Base-by-base conservation (phyloP, 106 monocot species). In the Triglochin maritima region DNA sequence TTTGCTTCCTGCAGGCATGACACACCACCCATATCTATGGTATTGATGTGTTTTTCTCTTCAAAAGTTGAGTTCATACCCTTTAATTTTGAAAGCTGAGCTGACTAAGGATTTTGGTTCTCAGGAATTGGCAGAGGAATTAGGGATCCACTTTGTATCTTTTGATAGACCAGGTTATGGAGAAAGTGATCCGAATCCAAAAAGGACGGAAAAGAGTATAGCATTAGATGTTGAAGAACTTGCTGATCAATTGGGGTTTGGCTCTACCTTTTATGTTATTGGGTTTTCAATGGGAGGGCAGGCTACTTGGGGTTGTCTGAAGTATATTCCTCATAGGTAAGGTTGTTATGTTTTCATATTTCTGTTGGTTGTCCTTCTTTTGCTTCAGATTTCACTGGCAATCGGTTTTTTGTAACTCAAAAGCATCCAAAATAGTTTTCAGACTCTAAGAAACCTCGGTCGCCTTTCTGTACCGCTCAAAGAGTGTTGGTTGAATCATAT, bases 201-300 rank as follows among this genome's bases (percentile, higher is more conserved):
- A 51, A 78, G 71, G 77, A 74, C 80, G 0, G 81, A 57, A 7
- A 79, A 79, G 17, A 81, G 85, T 50, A 92, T 72, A 42, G 80
- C 84, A n/a, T 59, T 83, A 8, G 92, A 92, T 81, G 82, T 92
- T 56, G 81, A 85, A 75, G 85, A 87, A 68, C 82, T 92, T 57
- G 92, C 92, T 7, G 85, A 85, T 46, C 62, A 74, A 55, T 72
- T 85, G 68, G 69, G 75, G 45, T 65, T 87, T 5, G 82, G 82
- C 41, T 65, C 87, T 10, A 87, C 72, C 58, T 85, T 87, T 66
- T 81, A 87, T 65, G 77, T 92, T 4, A 74, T 85, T 60, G 87
- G 85, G 3, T 81, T 67, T 80, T 92, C 92, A n/a, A 92, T 87
- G 85, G 92, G 85, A 10, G 92, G 92, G 5, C 76, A 83, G 64